Base-by-base conservation (phyloP, 2,329 filamentous ascomycete genomes). In the Talaromyces marneffei region DNA sequence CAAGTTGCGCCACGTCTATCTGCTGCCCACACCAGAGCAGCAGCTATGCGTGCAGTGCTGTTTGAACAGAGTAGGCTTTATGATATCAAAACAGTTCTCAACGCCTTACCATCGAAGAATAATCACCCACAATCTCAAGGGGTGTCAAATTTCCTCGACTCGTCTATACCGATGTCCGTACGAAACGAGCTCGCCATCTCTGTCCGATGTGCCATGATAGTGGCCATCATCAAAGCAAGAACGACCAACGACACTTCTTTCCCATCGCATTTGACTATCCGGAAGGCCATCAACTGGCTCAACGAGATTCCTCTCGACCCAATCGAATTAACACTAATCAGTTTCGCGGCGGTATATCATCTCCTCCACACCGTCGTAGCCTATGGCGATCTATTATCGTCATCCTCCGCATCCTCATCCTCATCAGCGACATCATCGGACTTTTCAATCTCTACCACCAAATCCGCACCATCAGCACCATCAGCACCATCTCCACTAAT, bases 1-100 rank as follows among this genome's bases (percentile, higher is more conserved):
- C 83, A 84, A 62, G 83, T 86, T 7, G 90, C 92, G 0, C 93
- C 93, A 0, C 85, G 88, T 39, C 89, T 89, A 12, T 96, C 91
- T 1, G 85, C 85, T 23, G 88, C 90, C 2, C 81, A 85, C 57
- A 78, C 82, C 10, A 79, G 85, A 48, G 82, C 84, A 14, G 75
- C 86, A 4, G 82, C 83, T 12, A 82, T 84, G 64, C 83, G 83
- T 68, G 82, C 85, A 7, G 78, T 87, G 2, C 78, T 87, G 31
- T 78, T 81, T n/a, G 80, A 83, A 57, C 72, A 78, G 7, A 76
- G 81, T 59, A 80, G 83, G 35, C 74, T 80, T 16, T 66, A 72
- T 25, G 81, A 82, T 66, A 82, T 86, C 50, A 72, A 78, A 23
- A 75, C 79, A 3, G 83, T 84, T 3, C 77, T 85, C 44, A 75